Conservation (phyloP, 2,329 filamentous ascomycete species). For the Xylaria sp. region DNA sequence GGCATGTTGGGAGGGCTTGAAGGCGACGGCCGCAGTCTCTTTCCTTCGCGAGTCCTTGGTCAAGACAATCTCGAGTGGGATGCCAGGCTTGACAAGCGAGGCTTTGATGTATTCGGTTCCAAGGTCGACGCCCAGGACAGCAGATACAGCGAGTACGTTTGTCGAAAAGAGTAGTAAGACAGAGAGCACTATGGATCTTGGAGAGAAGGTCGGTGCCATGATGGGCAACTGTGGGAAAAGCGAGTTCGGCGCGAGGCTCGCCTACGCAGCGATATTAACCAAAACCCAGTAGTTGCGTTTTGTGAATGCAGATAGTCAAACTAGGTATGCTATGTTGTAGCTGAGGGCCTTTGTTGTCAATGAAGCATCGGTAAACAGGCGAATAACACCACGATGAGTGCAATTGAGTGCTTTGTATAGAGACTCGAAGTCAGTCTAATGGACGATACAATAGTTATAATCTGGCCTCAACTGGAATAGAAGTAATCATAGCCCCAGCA, state of each 20-base stretch:
- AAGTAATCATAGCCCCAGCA: slow-evolving; percentile 30
- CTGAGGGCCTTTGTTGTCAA: slow-evolving; percentile 1
- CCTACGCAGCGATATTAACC: slow-evolving; percentile 34
- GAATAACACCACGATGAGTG: not conserved
- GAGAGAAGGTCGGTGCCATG: slow-evolving; percentile 55
- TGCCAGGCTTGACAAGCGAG: slow-evolving; percentile 92
- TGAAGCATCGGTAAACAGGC: not conserved
- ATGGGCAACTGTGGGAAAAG: slow-evolving; percentile 46
- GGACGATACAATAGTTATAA: slow-evolving; percentile 27
- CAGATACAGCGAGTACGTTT: slow-evolving; percentile 68
- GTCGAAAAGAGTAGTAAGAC: slow-evolving; percentile 58
- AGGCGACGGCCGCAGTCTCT: slow-evolving; percentile 89
- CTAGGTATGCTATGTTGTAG: not conserved
- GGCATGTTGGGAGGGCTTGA: slow-evolving; percentile 82
- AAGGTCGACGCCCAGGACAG: slow-evolving; percentile 91
- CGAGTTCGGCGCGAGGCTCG: slow-evolving; percentile 46
- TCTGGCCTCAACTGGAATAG: slow-evolving; percentile 40
- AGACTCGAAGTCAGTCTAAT: not conserved
- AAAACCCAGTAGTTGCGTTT: slow-evolving; percentile 32
- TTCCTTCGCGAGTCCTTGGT: slow-evolving; percentile 98
- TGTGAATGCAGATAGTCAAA: slow-evolving; percentile 15
- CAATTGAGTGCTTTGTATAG: slow-evolving; percentile 27
- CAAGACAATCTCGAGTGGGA: slow-evolving; percentile 95
- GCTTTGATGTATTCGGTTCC: slow-evolving; percentile 98
- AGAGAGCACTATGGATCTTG: slow-evolving; percentile 53